These are phyloP conservation scores for Lepidium aucheri DNA, from an alignment of 345 rosid species.

Conservation along the genomic window DNA sequence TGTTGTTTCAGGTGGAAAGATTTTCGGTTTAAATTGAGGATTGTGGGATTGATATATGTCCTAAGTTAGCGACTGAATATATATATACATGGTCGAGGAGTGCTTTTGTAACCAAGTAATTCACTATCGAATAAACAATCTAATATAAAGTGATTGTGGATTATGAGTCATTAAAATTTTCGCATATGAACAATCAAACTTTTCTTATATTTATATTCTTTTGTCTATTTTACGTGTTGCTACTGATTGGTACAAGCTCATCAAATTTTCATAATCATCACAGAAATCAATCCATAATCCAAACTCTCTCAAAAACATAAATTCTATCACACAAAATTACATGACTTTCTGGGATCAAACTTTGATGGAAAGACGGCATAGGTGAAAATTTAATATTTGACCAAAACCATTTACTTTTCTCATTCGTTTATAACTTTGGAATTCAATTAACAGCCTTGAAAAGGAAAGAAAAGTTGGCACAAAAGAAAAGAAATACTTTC, in stretches of 20 bases:
- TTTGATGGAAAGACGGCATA: too few species aligned
- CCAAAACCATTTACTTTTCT: too few species aligned
- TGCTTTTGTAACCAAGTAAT: not conserved
- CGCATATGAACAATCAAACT: not conserved
- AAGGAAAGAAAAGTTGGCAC: not conserved
- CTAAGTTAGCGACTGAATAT: conserved; percentile 2
- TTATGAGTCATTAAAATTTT: conserved; percentile 11
- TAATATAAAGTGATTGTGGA: not conserved
- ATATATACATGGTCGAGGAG: conserved; percentile 14
- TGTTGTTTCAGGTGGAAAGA: conserved; percentile 23
- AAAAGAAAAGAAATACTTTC: not conserved
- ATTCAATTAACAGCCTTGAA: too few species aligned
- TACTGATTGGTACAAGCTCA: conserved; percentile 1
- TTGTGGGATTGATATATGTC: conserved; percentile 11
- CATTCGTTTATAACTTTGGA: not conserved
- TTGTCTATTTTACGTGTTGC: not conserved
- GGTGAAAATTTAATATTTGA: too few species aligned
- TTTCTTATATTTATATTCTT: not conserved
- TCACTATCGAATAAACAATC: conserved; percentile 4
- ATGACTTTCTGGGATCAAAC: too few species aligned
- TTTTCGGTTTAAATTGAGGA: not conserved
- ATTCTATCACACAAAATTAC: too few species aligned
- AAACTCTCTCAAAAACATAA: too few species aligned
- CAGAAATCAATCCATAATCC: too few species aligned
- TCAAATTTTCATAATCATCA: not conserved